Evolutionary conservation across 208 protist genomes (phyloP).

Genomic region (Crithidia sp.): DNA sequence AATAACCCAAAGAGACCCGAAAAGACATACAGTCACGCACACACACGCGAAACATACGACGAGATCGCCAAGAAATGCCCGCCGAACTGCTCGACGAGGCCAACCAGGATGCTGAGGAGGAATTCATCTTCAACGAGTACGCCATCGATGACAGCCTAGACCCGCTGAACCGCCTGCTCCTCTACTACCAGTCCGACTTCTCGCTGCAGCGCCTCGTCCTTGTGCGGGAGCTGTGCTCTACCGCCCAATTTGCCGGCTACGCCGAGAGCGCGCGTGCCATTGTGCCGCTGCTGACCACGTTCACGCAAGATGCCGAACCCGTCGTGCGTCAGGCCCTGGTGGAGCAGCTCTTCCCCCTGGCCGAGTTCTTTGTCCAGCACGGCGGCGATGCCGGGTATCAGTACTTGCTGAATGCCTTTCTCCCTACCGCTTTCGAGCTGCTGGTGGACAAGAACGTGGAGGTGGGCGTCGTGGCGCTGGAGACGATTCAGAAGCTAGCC

Average conservation of each 20-base stretch:
- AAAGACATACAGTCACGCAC: not conserved
- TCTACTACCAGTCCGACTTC: constrained; percentile 91
- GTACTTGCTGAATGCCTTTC: constrained; percentile 79
- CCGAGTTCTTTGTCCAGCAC: constrained; percentile 75
- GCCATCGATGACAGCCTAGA: constrained; percentile 94
- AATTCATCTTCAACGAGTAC: constrained; percentile 94
- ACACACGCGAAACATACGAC: not conserved
- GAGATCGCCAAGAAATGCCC: constrained; percentile 24
- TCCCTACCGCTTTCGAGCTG: constrained; percentile 94
- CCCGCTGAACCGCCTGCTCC: constrained; percentile 80
- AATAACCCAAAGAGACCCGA: not conserved
- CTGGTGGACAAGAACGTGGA: constrained; percentile 95
- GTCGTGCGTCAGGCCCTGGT: constrained; percentile 92
- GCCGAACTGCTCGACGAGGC: constrained; percentile 58
- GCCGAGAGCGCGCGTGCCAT: constrained; percentile 76
- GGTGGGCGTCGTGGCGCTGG: constrained; percentile 86
- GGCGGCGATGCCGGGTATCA: constrained; percentile 86
- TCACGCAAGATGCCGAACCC: constrained; percentile 90
- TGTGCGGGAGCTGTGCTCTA: constrained; percentile 87
- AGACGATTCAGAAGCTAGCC: constrained; percentile 83
- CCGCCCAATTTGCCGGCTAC: constrained; percentile 82
- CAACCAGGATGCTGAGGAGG: constrained; percentile 73
- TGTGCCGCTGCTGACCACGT: constrained; percentile 86
- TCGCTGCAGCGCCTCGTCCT: constrained; percentile 90
- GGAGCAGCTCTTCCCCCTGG: constrained; percentile 86